Evolutionary conservation across 1,139 yeast genomes (phyloP).

Genomic region (Magnusiomyces suaveolens): DNA sequence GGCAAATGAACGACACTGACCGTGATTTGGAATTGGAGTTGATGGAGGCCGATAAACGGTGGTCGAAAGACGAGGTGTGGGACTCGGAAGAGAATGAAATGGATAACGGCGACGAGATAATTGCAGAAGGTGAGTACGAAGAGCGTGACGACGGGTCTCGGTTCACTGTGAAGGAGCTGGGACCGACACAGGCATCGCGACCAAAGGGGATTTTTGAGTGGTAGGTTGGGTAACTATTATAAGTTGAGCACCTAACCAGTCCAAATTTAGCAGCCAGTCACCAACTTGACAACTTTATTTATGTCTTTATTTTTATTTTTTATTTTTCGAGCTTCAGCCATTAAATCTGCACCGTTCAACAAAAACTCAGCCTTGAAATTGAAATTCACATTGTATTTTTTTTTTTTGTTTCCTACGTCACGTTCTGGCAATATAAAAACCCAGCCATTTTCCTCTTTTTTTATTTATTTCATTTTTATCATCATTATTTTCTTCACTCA

Average conservation of each 20-base stretch:
- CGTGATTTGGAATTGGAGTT: not conserved
- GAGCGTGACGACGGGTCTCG: not conserved
- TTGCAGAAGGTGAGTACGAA: not conserved
- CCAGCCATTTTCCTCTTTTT: not conserved
- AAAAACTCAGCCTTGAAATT: no score
- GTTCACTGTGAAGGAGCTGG: not conserved
- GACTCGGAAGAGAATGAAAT: not conserved
- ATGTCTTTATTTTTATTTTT: no score
- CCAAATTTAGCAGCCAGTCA: no score
- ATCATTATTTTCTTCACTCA: not conserved
- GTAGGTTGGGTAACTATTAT: no score
- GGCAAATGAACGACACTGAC: no score
- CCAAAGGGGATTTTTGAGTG: not conserved
- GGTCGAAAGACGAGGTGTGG: not conserved
- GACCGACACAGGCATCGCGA: not conserved
- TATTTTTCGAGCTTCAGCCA: no score
- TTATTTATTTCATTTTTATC: not conserved
- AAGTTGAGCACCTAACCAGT: no score
- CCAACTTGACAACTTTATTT: no score
- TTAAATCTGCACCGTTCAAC: no score
- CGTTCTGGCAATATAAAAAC: not conserved
- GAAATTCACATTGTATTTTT: no score
- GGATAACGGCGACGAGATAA: not conserved
- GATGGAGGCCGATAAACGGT: not conserved
- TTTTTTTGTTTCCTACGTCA: no score